Evolutionary conservation across 345 rosid species (phyloP), one percentile per base, ranked within the genome.

Genomic region (Raphanus raphanistrum): DNA sequence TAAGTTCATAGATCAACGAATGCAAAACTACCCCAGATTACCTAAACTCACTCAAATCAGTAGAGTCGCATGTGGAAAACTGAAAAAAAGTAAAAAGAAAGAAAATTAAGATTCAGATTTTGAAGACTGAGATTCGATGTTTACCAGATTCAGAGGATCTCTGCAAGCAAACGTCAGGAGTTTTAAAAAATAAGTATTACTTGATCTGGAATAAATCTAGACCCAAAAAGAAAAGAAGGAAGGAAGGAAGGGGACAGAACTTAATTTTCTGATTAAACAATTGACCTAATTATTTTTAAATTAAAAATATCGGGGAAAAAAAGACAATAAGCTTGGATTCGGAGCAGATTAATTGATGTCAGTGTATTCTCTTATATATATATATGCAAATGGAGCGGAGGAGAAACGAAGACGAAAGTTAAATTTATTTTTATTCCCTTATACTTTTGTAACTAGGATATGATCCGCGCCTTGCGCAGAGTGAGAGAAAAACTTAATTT

Each of bases 141-240:
- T 25, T 74, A 74, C 71, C 77, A 74, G 77, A 74, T 74, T 74
- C 70, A 65, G 10, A 55, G 54, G 71, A 74, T 64, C 64, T 66
- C 28, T 74, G n/a, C n/a, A n/a, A n/a, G 71, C 54, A 74, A 25
- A 52, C 70, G 70, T 62, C 50, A 74, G 12, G 75, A 36, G 67
- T 25, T 8, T 2, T 13, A 36, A 48, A 63, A 28, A 27, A 58
- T n/a, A 13, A 73, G 29, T 10, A 50, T n/a, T 64, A 74, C 77
- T 65, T 65, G 70, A 65, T 74, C 77, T 74, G 77, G 64, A 74
- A 73, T 32, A n/a, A 73, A 73, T 73, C 70, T 29, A 63, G 48
- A 63, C 52, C 5, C 6, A 73, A 63, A 21, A n/a, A 8, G 6
- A 29, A 12, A 69, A 16, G n/a, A n/a, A n/a, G n/a, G n/a, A 16